Evolutionary conservation across 345 rosid species (phyloP).

Genomic region (Syzygium aromaticum): DNA sequence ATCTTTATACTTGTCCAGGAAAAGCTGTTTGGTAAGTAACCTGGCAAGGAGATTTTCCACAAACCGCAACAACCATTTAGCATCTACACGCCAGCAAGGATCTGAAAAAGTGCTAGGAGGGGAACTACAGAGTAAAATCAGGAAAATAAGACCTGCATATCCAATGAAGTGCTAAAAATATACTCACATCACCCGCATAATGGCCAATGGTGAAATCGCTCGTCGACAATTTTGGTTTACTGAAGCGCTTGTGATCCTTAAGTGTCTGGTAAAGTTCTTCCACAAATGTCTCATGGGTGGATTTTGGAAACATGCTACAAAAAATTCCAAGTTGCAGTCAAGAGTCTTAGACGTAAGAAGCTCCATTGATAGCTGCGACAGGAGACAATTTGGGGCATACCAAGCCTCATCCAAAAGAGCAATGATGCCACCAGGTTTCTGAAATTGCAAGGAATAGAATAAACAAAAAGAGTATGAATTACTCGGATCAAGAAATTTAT

Average conservation of each 20-base stretch:
- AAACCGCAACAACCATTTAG: not conserved
- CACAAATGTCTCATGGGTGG: constrained; percentile 94
- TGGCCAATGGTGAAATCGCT: constrained; percentile 93
- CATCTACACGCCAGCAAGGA: not conserved
- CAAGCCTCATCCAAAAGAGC: constrained; percentile 99
- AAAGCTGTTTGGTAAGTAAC: constrained; percentile 88
- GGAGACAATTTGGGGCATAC: constrained; percentile 27
- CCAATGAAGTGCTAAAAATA: constrained; percentile 2
- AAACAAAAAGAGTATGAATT: not conserved
- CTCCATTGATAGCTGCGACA: not conserved
- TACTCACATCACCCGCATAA: constrained; percentile 95
- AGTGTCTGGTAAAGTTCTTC: constrained; percentile 92
- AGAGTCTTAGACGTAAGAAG: not conserved
- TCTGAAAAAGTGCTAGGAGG: not conserved
- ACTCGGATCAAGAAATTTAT: not conserved
- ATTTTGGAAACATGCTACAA: constrained; percentile 94
- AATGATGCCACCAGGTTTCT: constrained; percentile 99
- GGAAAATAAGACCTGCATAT: not conserved
- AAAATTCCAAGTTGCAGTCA: not conserved
- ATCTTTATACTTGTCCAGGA: constrained; percentile 95
- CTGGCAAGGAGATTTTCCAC: constrained; percentile 22
- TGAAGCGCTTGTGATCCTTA: constrained; percentile 73
- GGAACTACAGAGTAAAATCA: not conserved
- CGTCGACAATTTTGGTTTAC: constrained; percentile 86
- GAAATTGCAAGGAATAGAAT: constrained; percentile 21